Base-by-base conservation (phyloP, 1,284 basidiomycete genomes). In the Limonomyces culmigenus region DNA sequence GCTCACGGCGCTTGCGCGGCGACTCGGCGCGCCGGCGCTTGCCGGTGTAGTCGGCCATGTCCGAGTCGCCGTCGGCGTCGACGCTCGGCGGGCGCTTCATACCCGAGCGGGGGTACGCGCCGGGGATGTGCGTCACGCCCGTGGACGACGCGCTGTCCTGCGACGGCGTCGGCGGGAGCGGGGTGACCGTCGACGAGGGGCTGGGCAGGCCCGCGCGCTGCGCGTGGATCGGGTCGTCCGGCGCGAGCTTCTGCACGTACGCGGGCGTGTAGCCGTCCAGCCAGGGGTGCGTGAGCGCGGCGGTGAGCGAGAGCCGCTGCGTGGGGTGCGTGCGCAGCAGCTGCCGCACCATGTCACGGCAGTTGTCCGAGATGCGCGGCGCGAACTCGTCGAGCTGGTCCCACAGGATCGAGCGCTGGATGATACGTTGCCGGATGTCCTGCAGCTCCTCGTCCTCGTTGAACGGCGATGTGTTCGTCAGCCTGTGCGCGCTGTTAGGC, bases 391-490 rank as follows among this genome's bases (percentile, higher is more conserved):
- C n/a, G n/a, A 91, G 60, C 15, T 58, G 48, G 2, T 49, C 42
- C 70, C 76, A 81, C 41, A 84, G 73, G 34, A 85, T 67, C 2
- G 44, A 52, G 10, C 84, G 74, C 19, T 52, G 54, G 1, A 56
- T 50, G 25, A 83, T 72, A 6, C 71, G 65, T 20, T 58, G 49
- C 29, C 62, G 59, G 36, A 78, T 60, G 39, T 74, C 73, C 23
- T 8, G 8, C 2, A 33, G 57, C 51, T 15, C 62, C 58, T 74
- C 70, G 18, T 78, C 72, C 43, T 85, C 80, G 15, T 72, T 56
- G 54, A 88, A 87, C 0, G 84, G 79, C 19, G 59, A 70, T 0
- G 65, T 45, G 46, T 75, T 74, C 0, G 78, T 76, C 15, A 88
- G 51, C 77, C 81, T 84, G 42, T 17, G 33, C 34, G 34, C 21